Evolutionary conservation across 2,329 filamentous ascomycete species (phyloP), one percentile per base, ranked within the genome.

Genomic region (Aaosphaeria pasadenensis): DNA sequence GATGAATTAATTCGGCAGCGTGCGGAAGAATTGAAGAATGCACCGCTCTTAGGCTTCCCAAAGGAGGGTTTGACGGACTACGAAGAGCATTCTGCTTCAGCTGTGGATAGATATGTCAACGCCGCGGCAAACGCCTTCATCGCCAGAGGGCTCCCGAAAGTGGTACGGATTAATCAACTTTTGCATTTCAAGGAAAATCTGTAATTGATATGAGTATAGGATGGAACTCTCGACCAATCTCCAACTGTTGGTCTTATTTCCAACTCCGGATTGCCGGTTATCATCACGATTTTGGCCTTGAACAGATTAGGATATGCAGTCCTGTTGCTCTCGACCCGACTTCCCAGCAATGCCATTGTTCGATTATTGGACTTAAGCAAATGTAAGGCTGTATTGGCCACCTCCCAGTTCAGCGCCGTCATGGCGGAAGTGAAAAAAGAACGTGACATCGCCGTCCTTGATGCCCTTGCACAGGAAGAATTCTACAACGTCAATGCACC

Each of bases 281-380:
- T 82, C 35, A 67, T 83, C 33, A 77, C 78, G 4, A 67, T 79
- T 39, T 71, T 83, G 40, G 81, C 78, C 0, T 57, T 85, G 42
- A 75, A 73, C 30, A 76, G 79, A 50, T 66, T 84, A 9, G 81
- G 82, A 6, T 79, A 80, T 64, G 76, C 79, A 0, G 71, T 75
- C 2, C 64, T 84, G 1, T 73, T 82, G 32, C 69, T 84, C 2
- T 83, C 80, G 1, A 80, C 77, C 2, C 67, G 81, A 5, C 71
- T 83, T 2, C 73, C 79, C 2, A 70, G 72, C 2, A 71, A 75
- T 45, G 81, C 81, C 5, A 77, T 80, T 50, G 61, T 72, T 11
- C 72, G 71, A 24, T 60, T 83, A 6, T 65, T 65, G 7, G 54
- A 58, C 6, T 17, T 43, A 2, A 11, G 7, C 24, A 24, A 43